Base-by-base conservation (phyloP, 768 basidiomycete genomes). In the Kwoniella shandongensis region DNA sequence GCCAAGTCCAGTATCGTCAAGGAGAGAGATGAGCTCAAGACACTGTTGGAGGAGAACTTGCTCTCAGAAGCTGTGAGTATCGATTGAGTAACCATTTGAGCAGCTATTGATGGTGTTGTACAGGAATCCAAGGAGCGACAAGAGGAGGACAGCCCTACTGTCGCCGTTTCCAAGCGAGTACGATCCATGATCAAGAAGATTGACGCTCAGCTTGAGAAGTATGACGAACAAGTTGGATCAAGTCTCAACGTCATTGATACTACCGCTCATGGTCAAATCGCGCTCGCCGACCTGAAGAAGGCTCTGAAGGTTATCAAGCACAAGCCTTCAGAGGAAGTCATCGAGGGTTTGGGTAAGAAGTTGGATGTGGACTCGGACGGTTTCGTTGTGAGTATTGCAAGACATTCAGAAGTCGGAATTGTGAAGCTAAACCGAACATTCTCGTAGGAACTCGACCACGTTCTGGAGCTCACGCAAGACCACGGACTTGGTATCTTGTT, bases 341-440 rank as follows among this genome's bases (percentile, higher is more conserved):
- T 90, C 22, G 85, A 87, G 59, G 85, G 84, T 20, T 86, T 99
- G 48, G 85, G 93, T 51, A 85, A 90, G 72, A 98, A 98, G 77
- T 79, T 98, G 69, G 96, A 99, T 74, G 88, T 90, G 10, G 94
- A 98, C 78, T 85, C 89, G 77, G 94, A 98, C 73, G 93, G 94
- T 0, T 94, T 85, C 71, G 92, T 97, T 23, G 90, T 93, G 73
- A 57, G 75, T 72, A 1, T 32, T n/a, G n/a, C n/a, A 15, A 18
- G 39, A 8, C 12, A 17, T 25, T 25, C 39, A n/a, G 17, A 18
- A 18, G 23, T 41, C 38, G 25, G 11, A 51, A 41, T 17, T 27
- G 49, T n/a, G n/a, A 32, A 32, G 32, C 32, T 32, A 13, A 32
- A n/a, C n/a, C n/a, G 40, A 8, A 42, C n/a, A 18, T 7, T 42